Base-by-base conservation (phyloP, 495 filamentous ascomycete genomes). In the Xylaria nigripes region DNA sequence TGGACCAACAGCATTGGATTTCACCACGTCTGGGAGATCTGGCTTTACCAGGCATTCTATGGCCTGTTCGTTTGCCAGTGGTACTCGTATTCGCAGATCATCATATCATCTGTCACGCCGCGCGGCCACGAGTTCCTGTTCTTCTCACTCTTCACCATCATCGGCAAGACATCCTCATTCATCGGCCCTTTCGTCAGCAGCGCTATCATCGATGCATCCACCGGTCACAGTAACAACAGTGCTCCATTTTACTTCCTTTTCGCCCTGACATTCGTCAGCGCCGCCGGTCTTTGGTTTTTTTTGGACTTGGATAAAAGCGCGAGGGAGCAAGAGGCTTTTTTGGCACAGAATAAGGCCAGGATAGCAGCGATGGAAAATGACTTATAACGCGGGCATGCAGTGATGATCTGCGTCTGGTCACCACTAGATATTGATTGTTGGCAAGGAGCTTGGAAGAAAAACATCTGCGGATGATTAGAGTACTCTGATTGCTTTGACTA, bases 81-180 rank as follows among this genome's bases (percentile, higher is more conserved):
- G 82, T 85, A 84, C 68, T 81, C 79, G 34, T 86, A 85, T 65
- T 78, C 73, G 4, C 81, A 84, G 60, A 84, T 81, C 64, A 81
- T 86, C 79, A 85, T 86, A 56, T 79, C 76, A 0, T 82, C 84
- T 57, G 80, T 86, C 29, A 83, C 80, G 0, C 82, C 82, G 0
- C 71, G 80, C 8, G 82, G 82, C 38, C 77, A 82, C 52, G 82
- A 85, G 51, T 84, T 84, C 61, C 64, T 85, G 0, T 86, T 85
- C 70, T 86, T 86, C 73, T 78, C 74, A 44, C 70, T 86, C 2
- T 85, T 85, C 66, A 79, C 73, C 55, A 83, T 84, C 57, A 75
- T 86, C 36, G 81, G 82, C 40, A 85, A 86, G 64, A 84, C 81
- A 0, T 78, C 74, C 1, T 76, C 74, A 0, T 86, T 84, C 55